Conservation (phyloP, 345 rosid genomes). For the Euclidium syriacum region DNA sequence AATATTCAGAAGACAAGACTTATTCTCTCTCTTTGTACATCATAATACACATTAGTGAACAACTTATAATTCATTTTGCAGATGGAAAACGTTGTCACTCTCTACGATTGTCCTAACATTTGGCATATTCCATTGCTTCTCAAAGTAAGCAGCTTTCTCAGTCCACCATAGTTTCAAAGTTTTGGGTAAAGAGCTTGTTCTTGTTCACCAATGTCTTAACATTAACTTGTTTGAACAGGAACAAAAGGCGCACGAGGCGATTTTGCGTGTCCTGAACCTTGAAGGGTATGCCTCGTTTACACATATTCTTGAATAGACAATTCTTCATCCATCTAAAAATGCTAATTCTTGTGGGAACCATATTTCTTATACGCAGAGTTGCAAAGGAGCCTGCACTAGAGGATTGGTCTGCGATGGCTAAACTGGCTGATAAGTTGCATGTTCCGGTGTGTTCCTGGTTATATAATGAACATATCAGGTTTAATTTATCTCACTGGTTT, state of each 20-base stretch:
- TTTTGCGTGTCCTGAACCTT: constrained; percentile 71
- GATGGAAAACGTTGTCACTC: constrained; percentile 73
- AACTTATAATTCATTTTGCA: constrained; percentile 29
- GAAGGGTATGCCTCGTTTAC: constrained; percentile 42
- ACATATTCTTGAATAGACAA: not conserved
- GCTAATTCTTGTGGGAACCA: not conserved
- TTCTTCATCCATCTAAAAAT: not conserved
- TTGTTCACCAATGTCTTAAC: not conserved
- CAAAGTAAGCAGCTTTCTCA: constrained; percentile 46
- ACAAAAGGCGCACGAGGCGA: constrained; percentile 93
- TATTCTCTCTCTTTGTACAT: not conserved
- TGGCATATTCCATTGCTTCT: constrained; percentile 95
- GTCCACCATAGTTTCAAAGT: not conserved
- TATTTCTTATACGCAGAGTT: constrained; percentile 39
- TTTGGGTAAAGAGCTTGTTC: not conserved
- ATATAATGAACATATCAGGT: not conserved
- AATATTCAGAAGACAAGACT: not conserved
- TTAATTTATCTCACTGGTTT: not conserved
- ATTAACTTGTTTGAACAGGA: constrained; percentile 46
- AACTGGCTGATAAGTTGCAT: constrained; percentile 54
- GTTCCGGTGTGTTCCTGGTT: constrained; percentile 52
- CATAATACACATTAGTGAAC: not conserved
- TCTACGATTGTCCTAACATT: constrained; percentile 88
- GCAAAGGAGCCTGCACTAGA: constrained; percentile 58
- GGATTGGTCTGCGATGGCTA: constrained; percentile 73